Evolutionary conservation across 1,284 basidiomycete species (phyloP).

Genomic region (Cutaneotrichosporon curvatum): DNA sequence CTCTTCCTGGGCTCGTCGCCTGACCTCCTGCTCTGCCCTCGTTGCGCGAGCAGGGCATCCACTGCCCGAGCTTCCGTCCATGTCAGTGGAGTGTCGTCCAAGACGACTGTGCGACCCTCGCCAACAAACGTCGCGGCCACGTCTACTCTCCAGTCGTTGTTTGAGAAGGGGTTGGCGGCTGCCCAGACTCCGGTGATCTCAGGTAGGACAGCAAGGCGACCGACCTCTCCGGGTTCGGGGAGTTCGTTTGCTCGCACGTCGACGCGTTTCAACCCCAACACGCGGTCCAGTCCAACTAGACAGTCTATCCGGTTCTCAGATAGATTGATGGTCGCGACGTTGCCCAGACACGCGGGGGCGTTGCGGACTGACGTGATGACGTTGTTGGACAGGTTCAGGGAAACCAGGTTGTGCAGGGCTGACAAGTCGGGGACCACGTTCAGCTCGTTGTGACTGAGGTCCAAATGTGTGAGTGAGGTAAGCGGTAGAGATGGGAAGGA

Average conservation of each 20-base stretch:
- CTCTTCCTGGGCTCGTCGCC: not conserved
- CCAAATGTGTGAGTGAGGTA: constrained; percentile 80
- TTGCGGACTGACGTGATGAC: constrained; percentile 92
- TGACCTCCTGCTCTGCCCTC: not conserved
- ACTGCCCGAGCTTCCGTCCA: constrained; percentile 57
- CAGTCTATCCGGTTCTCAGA: constrained; percentile 83
- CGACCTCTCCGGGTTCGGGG: constrained; percentile 76
- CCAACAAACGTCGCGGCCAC: constrained; percentile 76
- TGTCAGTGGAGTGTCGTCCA: constrained; percentile 68
- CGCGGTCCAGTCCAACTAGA: constrained; percentile 83
- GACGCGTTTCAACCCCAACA: constrained; percentile 70
- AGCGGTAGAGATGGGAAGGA: constrained; percentile 56
- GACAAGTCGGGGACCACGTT: constrained; percentile 57
- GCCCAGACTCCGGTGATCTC: constrained; percentile 70
- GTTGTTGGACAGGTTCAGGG: constrained; percentile 87
- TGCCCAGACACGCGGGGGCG: constrained; percentile 73
- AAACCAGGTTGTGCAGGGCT: constrained; percentile 65
- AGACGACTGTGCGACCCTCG: constrained; percentile 58
- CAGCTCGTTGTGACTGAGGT: constrained; percentile 77
- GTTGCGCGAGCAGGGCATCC: constrained; percentile 3
- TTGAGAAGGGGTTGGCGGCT: constrained; percentile 68
- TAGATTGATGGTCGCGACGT: constrained; percentile 67
- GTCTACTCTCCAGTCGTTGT: constrained; percentile 61
- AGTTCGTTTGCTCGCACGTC: constrained; percentile 80
- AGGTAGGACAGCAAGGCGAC: constrained; percentile 71